Conservation (phyloP, 2,329 filamentous ascomycete genomes). For the Malbranchea cinnamomea region DNA sequence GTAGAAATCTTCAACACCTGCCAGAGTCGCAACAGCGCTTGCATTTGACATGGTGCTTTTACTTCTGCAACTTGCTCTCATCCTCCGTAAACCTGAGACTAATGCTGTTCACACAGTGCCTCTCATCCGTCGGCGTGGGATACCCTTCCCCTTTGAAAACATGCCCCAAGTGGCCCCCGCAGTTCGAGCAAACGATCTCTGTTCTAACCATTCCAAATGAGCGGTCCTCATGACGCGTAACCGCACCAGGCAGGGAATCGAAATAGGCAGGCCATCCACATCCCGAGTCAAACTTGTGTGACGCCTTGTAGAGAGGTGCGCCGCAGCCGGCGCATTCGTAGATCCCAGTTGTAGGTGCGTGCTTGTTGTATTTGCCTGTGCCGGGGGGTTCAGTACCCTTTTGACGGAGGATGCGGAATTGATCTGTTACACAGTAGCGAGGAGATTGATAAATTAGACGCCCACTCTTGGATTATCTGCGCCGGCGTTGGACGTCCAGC, state of each 20-base stretch:
- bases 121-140: constrained; percentile 76
- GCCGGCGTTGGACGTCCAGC: constrained; percentile 5
- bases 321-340: constrained; percentile 81
- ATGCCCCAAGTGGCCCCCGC: constrained; percentile 81
- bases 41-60: too few relatives aligned
- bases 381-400: constrained; percentile 79
- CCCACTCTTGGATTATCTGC: too few relatives aligned
- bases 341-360: constrained; percentile 58
- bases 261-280: constrained; percentile 99
- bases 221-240: constrained; percentile 64
- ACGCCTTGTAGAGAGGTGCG: constrained; percentile 79
- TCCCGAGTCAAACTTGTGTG: constrained; percentile 88
- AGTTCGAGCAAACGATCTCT: constrained; percentile 90
- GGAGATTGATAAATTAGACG: background rate
- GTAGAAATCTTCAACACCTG: too few relatives aligned
- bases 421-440: constrained; percentile 46
- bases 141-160: constrained; percentile 86
- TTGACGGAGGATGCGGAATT: constrained; percentile 84
- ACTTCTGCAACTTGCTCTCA: constrained; percentile 26
- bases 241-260: constrained; percentile 82
- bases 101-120: constrained; percentile 92
- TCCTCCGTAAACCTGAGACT: constrained; percentile 71
- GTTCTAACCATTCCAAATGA: constrained; percentile 70
- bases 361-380: constrained; percentile 75
- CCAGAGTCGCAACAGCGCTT: too few relatives aligned